These are phyloP conservation scores for Aspergillus coremiiformis DNA, from an alignment of 495 filamentous ascomycete genomes.

Conservation along the genomic window DNA sequence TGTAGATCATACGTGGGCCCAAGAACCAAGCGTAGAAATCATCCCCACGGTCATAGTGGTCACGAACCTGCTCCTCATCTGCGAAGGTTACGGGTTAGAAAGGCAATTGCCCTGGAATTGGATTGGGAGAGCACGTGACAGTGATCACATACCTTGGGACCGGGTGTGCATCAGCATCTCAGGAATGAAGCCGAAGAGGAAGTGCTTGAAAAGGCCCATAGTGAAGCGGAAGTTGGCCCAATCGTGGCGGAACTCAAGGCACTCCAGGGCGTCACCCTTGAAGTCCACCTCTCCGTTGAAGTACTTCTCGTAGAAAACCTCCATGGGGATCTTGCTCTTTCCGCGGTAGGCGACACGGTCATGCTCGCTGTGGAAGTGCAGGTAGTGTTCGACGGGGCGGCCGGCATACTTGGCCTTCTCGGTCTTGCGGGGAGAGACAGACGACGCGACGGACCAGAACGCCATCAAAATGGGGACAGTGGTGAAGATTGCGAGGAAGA, in stretches of 20 bases:
- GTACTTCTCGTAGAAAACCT: slow-evolving; percentile 63
- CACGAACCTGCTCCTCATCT: slow-evolving; percentile 71
- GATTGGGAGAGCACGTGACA: neutral
- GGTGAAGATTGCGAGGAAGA: slow-evolving; percentile 50
- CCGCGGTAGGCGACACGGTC: slow-evolving; percentile 52
- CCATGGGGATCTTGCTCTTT: slow-evolving; percentile 57
- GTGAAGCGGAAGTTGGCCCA: slow-evolving; percentile 67
- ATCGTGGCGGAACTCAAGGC: slow-evolving; percentile 59
- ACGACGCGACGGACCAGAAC: slow-evolving; percentile 53
- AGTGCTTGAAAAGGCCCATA: slow-evolving; percentile 55
- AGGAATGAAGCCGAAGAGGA: slow-evolving; percentile 61
- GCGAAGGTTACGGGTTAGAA: slow-evolving; percentile 9
- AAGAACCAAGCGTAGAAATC: slow-evolving; percentile 73
- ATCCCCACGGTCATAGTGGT: slow-evolving; percentile 68
- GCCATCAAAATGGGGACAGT: slow-evolving; percentile 48
- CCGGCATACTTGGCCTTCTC: slow-evolving; percentile 56
- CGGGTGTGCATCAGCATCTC: slow-evolving; percentile 62
- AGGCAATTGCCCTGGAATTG: neutral
- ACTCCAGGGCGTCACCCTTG: slow-evolving; percentile 54
- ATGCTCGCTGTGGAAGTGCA: slow-evolving; percentile 52
- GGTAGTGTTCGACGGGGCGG: slow-evolving; percentile 55
- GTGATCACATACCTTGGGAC: slow-evolving; percentile 49
- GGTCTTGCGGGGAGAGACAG: slow-evolving; percentile 52
- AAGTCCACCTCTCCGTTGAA: slow-evolving; percentile 56
- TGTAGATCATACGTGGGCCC: slow-evolving; percentile 68